A percentile compares a stretch with the other conserved stretches of the same genome.
Evolutionary conservation across 2,329 filamentous ascomycete species (phyloP).

Genomic region (Ophiostoma triangulosporum): DNA sequence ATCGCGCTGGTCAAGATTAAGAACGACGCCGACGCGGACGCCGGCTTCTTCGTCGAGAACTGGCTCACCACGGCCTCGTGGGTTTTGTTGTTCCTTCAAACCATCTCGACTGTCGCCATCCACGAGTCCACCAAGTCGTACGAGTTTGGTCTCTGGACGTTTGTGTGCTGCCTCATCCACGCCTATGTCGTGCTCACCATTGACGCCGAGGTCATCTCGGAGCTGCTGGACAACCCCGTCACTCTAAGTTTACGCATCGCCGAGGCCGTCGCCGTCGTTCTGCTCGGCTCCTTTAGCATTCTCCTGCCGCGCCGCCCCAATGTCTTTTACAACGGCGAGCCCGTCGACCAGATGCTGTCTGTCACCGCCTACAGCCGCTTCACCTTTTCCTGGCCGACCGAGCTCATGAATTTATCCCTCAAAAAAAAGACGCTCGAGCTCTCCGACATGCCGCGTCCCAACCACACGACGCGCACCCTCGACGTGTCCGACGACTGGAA

Average conservation of each 20-base stretch:
- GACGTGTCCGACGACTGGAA: constrained; percentile 38
- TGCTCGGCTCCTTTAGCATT: constrained; percentile 34
- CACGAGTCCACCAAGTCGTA: constrained; percentile 39
- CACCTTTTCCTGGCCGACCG: constrained; percentile 51
- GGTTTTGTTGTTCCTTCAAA: constrained; percentile 42
- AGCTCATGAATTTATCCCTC: constrained; percentile 39
- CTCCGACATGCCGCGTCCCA: constrained; percentile 47
- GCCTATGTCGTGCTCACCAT: constrained; percentile 31
- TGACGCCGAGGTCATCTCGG: constrained; percentile 25
- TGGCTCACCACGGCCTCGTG: constrained; percentile 49
- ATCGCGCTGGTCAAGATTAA: constrained; percentile 32
- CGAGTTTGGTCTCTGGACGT: constrained; percentile 37
- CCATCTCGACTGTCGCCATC: constrained; percentile 32
- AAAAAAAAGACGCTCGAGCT: constrained; percentile 48
- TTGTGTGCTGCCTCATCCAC: constrained; percentile 33
- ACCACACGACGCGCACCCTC: constrained; percentile 38
- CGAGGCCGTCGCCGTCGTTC: constrained; percentile 32
- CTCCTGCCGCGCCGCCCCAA: constrained; percentile 53
- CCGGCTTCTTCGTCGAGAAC: constrained; percentile 34
- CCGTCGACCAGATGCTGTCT: constrained; percentile 51
- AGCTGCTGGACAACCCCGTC: constrained; percentile 19
- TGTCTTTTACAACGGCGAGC: constrained; percentile 43
- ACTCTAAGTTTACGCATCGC: constrained; percentile 33
- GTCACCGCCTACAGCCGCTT: constrained; percentile 46
- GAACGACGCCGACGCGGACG: constrained; percentile 14